Base-by-base conservation (phyloP, 306 rosid species). In the Crotalaria pallida region DNA sequence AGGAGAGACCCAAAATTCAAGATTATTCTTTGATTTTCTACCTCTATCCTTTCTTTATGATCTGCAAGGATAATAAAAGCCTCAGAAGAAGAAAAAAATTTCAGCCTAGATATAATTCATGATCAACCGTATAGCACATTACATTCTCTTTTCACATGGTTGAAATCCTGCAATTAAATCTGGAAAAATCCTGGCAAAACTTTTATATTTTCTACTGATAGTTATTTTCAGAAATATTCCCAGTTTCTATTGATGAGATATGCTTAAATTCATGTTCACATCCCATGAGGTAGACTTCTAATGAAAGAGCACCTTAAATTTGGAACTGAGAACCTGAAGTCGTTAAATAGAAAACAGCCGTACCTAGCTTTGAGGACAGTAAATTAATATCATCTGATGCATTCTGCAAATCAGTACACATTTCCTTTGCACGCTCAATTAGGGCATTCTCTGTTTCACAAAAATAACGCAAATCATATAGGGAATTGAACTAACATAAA, bases 371-470 rank as follows among this genome's bases (percentile, higher is more conserved):
- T 33, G 85, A 59, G 70, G 86, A 85, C 62, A 93, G 66, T 31
- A 72, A 83, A 82, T 53, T 56, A 63, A 91, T 81, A 75, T 87
- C 92, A 56, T 87, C 88, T 6, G 96, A 83, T 43, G 99, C 97
- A 44, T 62, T 75, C 82, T 86, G 88, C 73, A 94, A 80, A 71
- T 89, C 94, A 60, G 50, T 49, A 75, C 92, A 58, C 78, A 94
- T 78, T 71, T 83, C 88, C 85, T 86, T 88, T 45, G 99, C 97
- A 52, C 84, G 84, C 65, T 84, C 89, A 81, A 90, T 71, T 76
- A 91, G 77, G 57, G 84, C 75, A 58, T 84, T 87, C 83, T 90
- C 97, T 94, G 92, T 69, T 50, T 34, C 41, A 71, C 16, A 48
- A 47, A 67, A 67, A 6, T 65, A 72, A 74, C 55, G 50, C 10